A percentile compares a stretch with the other conserved stretches of the same genome.
These are phyloP conservation scores for Podaxis sp. DNA, from an alignment of 768 basidiomycete species.

Conservation along the genomic window DNA sequence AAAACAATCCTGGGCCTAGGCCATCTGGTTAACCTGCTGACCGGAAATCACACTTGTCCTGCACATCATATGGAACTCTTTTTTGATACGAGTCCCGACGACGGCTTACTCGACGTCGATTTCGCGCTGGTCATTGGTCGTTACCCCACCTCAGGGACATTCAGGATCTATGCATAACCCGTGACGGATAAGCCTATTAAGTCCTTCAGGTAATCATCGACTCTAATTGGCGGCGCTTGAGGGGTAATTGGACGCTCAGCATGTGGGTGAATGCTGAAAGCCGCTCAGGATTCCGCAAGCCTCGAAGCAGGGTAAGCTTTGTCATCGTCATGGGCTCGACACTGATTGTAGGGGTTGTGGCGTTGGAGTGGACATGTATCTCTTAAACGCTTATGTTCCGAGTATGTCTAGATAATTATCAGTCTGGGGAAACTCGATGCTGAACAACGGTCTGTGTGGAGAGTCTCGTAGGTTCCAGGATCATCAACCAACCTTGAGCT, in stretches of 20 bases:
- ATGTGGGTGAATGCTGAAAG: too few relatives aligned
- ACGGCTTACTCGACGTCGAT: constrained; percentile 13
- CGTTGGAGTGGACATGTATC: too few relatives aligned
- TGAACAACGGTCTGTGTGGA: background rate
- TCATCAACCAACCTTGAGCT: background rate
- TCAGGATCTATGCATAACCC: background rate
- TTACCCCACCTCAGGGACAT: constrained; percentile 1
- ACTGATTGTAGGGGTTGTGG: too few relatives aligned
- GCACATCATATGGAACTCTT: background rate
- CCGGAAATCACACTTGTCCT: background rate
- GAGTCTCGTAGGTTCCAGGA: background rate
- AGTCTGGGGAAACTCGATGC: background rate
- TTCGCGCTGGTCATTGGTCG: constrained; percentile 4
- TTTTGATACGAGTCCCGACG: background rate
- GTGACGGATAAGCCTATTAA: too few relatives aligned
- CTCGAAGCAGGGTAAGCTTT: background rate
- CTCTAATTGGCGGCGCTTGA: too few relatives aligned
- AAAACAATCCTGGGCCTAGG: background rate
- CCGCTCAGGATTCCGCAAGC: too few relatives aligned
- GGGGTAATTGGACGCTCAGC: too few relatives aligned
- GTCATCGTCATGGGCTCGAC: background rate
- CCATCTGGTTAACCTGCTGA: background rate
- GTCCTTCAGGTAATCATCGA: too few relatives aligned
- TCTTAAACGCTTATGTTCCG: background rate
- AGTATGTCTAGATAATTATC: background rate